Base-by-base conservation (phyloP, 768 basidiomycete species). In the Exidia glandulosa region DNA sequence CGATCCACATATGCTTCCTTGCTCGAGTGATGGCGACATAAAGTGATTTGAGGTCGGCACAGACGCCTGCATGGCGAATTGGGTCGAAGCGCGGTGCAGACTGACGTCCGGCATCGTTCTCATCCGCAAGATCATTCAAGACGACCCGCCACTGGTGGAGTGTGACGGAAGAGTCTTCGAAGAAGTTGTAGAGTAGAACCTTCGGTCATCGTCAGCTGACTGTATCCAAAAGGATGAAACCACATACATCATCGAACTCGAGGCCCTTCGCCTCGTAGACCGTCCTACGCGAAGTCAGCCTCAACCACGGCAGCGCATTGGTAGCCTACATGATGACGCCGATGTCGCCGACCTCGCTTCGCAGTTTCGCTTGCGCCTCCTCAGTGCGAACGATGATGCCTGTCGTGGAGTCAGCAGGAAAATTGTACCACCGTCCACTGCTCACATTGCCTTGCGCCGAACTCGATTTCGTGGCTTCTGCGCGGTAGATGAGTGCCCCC, bases 131-230 rank as follows among this genome's bases (percentile, higher is more conserved):
- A 1, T 68, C 73, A 56, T 81, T 80, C 3, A 84, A 66, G 3
- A 87, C 70, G 1, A 85, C 73, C 9, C 83, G 74, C 87, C 87
- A 88, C 54, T 82, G 82, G 0, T 79, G 69, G 1, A 67, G 59
- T 41, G 77, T 77, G 2, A 79, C 69, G 0, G 66, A 63, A 0
- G 88, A 89, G 63, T 86, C 84, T 31, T 81, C 77, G 64, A 90
- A 90, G 69, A 88, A 88, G 63, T 90, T 83, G 64, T 84, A 88
- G 12, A 90, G 65, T 2, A 90, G 73, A 3, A 90, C 86, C 86
- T 88, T 59, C 0, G 3, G 48, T 47, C 16, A 23, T 14, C 1
- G 19, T 45, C 19, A 19, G 41, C 16, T 6, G 41, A 45, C 41
- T 45, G 9, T 14, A 45, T 45, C 19, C 10, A 45, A 10, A 25